Percentiles rank a stretch among this genome's conserved stretches.
Evolutionary conservation across 2,329 filamentous ascomycete species (phyloP).

Genomic region (Fusarium tuaranense): DNA sequence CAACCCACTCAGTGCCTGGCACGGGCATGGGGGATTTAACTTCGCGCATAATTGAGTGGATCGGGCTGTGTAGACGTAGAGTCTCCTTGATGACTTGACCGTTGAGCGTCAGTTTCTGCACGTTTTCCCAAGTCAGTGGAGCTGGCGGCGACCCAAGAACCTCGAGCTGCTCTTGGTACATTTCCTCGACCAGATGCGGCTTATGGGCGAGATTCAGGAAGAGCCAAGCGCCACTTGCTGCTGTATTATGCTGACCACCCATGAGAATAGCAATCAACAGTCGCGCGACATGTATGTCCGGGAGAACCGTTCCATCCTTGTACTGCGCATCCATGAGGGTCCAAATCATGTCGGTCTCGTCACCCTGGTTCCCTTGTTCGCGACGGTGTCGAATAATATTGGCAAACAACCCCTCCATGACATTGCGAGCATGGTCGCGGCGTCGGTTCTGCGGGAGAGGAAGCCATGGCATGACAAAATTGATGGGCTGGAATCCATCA

Average conservation of each 20-base stretch:
- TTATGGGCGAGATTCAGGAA: constrained; percentile 83
- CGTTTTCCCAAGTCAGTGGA: constrained; percentile 78
- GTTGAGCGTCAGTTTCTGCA: constrained; percentile 83
- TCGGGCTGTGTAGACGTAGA: constrained; percentile 88
- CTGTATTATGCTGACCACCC: constrained; percentile 90
- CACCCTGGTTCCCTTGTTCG: constrained; percentile 59
- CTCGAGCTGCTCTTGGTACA: constrained; percentile 82
- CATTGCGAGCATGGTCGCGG: constrained; percentile 81
- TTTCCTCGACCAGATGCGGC: constrained; percentile 81
- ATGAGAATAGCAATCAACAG: constrained; percentile 95
- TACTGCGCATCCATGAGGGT: constrained; percentile 87
- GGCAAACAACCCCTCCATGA: constrained; percentile 83
- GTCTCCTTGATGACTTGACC: constrained; percentile 90
- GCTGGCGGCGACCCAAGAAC: constrained; percentile 80
- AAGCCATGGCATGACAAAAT: constrained; percentile 89
- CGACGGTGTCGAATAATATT: constrained; percentile 81
- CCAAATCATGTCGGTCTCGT: constrained; percentile 83
- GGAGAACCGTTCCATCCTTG: constrained; percentile 80
- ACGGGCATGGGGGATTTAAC: constrained; percentile 89
- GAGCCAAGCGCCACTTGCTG: constrained; percentile 86
- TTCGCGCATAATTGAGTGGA: constrained; percentile 92
- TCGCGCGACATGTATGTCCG: constrained; percentile 85
- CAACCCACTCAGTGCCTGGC: constrained; percentile 81
- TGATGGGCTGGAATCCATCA: constrained; percentile 88
- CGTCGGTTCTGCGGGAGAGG: constrained; percentile 87